A percentile compares a stretch with the other conserved stretches of the same genome.
Evolutionary conservation across 1,139 yeast species (phyloP).

Genomic region (Protomyces arabidopsidicola): DNA sequence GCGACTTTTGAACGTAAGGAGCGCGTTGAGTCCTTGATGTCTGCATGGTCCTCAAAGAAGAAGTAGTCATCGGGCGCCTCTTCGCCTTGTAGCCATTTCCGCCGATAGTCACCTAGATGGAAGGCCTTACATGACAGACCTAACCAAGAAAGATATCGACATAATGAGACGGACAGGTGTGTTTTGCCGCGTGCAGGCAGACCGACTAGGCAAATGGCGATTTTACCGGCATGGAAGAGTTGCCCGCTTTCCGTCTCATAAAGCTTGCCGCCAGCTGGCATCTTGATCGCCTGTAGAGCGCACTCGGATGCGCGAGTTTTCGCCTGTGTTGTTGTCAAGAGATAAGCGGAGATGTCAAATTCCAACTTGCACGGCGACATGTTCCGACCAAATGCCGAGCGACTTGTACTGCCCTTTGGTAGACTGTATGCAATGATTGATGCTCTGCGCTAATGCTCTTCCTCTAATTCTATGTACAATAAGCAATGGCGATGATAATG

Average conservation of each 20-base stretch:
- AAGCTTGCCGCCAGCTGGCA: slow-evolving; percentile 42
- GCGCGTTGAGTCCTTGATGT: slow-evolving; percentile 46
- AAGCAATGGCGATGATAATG: no score
- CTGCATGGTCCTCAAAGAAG: slow-evolving; percentile 47
- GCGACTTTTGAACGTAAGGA: slow-evolving; percentile 57
- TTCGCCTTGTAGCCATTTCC: slow-evolving; percentile 49
- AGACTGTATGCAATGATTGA: neutral
- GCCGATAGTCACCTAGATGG: slow-evolving; percentile 88
- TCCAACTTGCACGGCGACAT: no score
- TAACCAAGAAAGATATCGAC: slow-evolving; percentile 84
- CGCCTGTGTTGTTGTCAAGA: neutral
- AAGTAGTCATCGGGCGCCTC: slow-evolving; percentile 68
- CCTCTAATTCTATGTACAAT: neutral
- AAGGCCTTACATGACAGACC: slow-evolving; percentile 91
- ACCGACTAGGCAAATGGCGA: slow-evolving; percentile 84
- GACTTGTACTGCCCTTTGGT: no score
- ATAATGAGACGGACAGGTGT: slow-evolving; percentile 79
- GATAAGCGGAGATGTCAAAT: no score
- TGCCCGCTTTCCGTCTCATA: slow-evolving; percentile 87
- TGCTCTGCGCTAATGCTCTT: neutral
- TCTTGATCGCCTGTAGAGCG: neutral
- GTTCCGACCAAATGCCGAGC: no score
- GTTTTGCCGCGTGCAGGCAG: slow-evolving; percentile 97
- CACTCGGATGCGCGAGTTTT: neutral
- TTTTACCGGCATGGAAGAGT: slow-evolving; percentile 91